Percentiles rank a stretch among this genome's conserved stretches.
These are phyloP conservation scores for Kalanchoe fedtschenkoi DNA, from an alignment of 164 flowering plant species.

Conservation along the genomic window DNA sequence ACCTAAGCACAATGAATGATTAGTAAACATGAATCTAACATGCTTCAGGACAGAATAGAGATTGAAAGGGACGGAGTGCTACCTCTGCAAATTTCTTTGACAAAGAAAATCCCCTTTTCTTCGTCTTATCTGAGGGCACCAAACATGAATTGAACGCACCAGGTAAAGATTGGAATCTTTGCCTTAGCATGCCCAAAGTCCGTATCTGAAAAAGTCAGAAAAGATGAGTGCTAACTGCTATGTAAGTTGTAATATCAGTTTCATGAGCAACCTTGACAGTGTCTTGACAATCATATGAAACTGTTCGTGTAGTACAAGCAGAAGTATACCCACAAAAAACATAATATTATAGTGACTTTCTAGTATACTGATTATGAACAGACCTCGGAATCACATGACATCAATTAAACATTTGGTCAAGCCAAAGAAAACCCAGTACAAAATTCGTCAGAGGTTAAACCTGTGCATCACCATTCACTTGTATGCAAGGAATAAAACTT, in stretches of 20 bases:
- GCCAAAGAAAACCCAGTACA: no score
- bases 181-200: conserved; percentile 86
- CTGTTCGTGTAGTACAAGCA: no score
- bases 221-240: conserved; percentile 5
- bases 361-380: no score
- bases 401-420: no score
- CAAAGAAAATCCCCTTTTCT: conserved; percentile 64
- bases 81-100: conserved; percentile 79
- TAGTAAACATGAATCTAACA: not conserved
- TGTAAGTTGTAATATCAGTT: not conserved
- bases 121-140: conserved; percentile 66
- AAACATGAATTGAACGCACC: conserved; percentile 82
- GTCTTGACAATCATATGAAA: not conserved
- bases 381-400: no score
- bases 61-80: not conserved
- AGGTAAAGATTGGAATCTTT: conserved; percentile 91
- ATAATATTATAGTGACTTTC: no score
- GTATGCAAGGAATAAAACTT: no score
- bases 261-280: no score
- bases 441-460: no score
- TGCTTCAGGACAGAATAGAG: not conserved
- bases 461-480: no score
- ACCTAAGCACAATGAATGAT: conserved; percentile 29
- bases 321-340: not conserved
- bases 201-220: conserved; percentile 54